Evolutionary conservation across 83 land plant species (phyloP).

Genomic region (Picea abies): DNA sequence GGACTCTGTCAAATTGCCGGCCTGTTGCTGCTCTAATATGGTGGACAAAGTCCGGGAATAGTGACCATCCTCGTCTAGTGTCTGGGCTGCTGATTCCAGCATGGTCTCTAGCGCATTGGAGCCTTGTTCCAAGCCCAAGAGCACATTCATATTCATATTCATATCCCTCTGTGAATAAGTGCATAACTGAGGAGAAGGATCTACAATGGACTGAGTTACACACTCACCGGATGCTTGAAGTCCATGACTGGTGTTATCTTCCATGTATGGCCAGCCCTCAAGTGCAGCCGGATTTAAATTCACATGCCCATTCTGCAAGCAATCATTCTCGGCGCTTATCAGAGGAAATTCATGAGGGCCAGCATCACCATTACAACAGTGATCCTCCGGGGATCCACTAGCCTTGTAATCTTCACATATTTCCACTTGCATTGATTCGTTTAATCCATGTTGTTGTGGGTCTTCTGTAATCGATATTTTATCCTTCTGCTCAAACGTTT

Average conservation of each 20-base stretch:
- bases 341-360: constrained; percentile 9
- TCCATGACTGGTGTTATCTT: constrained; percentile 10
- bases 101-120: background rate
- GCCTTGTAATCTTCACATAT: constrained; percentile 24
- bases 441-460: constrained; percentile 4
- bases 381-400: constrained; percentile 31
- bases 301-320: constrained; percentile 2
- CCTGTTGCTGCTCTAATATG: constrained; percentile 37
- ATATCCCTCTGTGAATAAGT: background rate
- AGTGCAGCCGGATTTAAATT: background rate
- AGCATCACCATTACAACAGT: constrained; percentile 31
- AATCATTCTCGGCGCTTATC: constrained; percentile 1
- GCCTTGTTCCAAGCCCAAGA: constrained; percentile 16
- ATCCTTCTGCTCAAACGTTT: constrained; percentile 4
- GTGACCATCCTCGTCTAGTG: constrained; percentile 46
- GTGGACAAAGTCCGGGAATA: constrained; percentile 53
- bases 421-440: constrained; percentile 61
- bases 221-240: constrained; percentile 15
- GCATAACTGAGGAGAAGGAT: background rate
- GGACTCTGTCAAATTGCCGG: constrained; percentile 21
- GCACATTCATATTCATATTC: constrained; percentile 4
- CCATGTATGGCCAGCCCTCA: constrained; percentile 30
- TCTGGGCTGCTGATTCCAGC: constrained; percentile 9
- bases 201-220: constrained; percentile 17
- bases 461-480: background rate